These are phyloP conservation scores for Limnomonas spitsbergensis DNA, from an alignment of 139 green algal genomes.

Conservation along the genomic window DNA sequence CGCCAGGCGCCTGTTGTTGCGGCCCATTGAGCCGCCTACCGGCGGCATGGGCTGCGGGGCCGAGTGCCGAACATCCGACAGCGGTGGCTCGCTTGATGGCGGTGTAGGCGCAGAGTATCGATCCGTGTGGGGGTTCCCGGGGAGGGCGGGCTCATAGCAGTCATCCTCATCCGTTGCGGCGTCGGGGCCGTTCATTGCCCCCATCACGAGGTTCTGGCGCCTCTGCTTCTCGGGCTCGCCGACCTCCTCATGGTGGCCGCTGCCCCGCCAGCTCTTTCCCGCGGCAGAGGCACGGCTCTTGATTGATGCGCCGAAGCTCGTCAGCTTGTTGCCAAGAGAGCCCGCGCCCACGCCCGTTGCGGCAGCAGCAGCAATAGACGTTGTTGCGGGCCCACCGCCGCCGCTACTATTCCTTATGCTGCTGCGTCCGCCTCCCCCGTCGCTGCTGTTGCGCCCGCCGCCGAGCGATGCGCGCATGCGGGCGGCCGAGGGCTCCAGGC, in stretches of 20 bases:
- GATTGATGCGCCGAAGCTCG: not conserved
- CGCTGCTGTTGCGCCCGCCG: not conserved
- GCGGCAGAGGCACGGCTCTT: not conserved
- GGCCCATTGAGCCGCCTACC: too few species aligned
- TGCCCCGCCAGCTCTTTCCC: not conserved
- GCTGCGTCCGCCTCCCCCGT: not conserved
- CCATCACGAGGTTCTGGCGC: not conserved
- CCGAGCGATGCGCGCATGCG: not conserved
- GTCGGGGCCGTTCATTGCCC: too few species aligned
- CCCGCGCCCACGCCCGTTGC: too few species aligned
- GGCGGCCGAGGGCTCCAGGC: not conserved
- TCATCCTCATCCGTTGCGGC: not conserved
- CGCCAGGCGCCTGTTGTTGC: not conserved
- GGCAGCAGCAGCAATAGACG: not conserved
- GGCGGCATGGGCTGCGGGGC: too few species aligned
- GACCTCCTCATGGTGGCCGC: not conserved
- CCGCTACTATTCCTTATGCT: not conserved
- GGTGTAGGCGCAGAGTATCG: not conserved
- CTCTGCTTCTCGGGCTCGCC: not conserved
- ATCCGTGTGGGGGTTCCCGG: not conserved
- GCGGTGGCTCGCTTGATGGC: not conserved
- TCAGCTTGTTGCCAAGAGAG: not conserved
- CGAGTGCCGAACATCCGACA: too few species aligned
- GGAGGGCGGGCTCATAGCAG: not conserved
- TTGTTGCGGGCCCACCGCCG: too few species aligned